phyloP scores from a whole-genome alignment of 2,329 filamentous ascomycete species.

The Fonsecaea pedrosoi region DNA sequence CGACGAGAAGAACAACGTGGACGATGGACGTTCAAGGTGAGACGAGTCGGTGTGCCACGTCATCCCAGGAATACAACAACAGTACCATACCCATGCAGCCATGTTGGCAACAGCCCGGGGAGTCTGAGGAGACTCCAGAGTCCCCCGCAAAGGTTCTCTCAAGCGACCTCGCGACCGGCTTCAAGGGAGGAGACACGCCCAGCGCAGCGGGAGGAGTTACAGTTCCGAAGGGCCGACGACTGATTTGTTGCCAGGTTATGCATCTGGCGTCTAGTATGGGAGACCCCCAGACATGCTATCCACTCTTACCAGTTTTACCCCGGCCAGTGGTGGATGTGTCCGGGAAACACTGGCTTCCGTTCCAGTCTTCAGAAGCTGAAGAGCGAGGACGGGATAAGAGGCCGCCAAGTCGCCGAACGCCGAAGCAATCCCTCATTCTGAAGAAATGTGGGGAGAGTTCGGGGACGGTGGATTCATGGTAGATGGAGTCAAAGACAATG shows the following conservation, averaged over 20 bases:
- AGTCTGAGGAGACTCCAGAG: conserved; percentile 1
- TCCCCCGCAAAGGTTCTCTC: background rate
- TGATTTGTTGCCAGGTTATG: background rate
- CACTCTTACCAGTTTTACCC: no score
- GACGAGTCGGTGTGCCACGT: background rate
- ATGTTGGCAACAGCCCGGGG: background rate
- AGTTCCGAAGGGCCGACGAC: background rate
- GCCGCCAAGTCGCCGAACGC: background rate
- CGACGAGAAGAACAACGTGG: background rate
- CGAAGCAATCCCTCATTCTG: background rate
- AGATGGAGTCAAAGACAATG: background rate
- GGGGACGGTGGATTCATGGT: no score
- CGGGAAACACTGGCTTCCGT: no score
- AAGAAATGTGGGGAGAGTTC: no score
- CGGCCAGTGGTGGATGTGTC: no score
- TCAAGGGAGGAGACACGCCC: background rate
- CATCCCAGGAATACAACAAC: background rate
- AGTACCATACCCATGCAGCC: background rate
- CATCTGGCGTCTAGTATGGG: background rate
- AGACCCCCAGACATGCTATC: no score
- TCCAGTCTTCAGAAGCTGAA: background rate
- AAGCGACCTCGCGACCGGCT: background rate
- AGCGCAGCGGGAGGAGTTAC: background rate
- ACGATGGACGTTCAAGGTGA: background rate
- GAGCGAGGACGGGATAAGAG: background rate